phyloP scores from a whole-genome alignment of 208 protist species.

The Leishmania martiniquensis region DNA sequence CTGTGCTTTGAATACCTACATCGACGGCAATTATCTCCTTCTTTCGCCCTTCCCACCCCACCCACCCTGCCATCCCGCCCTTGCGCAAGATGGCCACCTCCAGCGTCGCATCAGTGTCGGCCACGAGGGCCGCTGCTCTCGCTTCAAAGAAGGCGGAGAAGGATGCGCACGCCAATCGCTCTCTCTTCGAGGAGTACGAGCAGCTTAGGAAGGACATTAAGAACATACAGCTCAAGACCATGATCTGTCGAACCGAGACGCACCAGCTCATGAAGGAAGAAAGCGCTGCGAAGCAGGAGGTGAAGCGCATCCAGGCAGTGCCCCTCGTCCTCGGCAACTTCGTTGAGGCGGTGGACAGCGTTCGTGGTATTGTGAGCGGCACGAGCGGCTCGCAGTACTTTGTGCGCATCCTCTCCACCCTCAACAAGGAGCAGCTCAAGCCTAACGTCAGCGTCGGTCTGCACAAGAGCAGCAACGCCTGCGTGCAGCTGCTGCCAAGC shows the following conservation, averaged over 20 bases:
- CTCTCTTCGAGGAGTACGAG: conserved; percentile 87
- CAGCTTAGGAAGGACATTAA: conserved; percentile 65
- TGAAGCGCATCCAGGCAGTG: conserved; percentile 99
- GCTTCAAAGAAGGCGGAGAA: conserved; percentile 13
- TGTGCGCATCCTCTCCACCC: conserved; percentile 97
- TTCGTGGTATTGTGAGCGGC: conserved; percentile 95
- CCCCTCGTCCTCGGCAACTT: conserved; percentile 99
- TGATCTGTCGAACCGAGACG: conserved; percentile 90
- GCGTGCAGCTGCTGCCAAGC: conserved; percentile 98
- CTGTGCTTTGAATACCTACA: not conserved
- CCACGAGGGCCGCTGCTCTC: conserved; percentile 20
- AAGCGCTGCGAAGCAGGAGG: conserved; percentile 91
- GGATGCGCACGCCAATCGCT: conserved; percentile 9
- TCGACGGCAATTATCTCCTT: not conserved
- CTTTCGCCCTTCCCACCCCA: not conserved
- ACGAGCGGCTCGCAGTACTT: conserved; percentile 98
- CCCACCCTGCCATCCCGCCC: not conserved
- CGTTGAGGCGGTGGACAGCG: conserved; percentile 98
- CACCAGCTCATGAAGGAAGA: conserved; percentile 92
- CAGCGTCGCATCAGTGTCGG: conserved; percentile 5
- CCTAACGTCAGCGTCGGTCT: conserved; percentile 99
- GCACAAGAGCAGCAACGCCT: conserved; percentile 98
- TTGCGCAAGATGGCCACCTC: not conserved
- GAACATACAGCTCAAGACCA: conserved; percentile 87
- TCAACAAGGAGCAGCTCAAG: conserved; percentile 98